Evolutionary conservation across 2,329 filamentous ascomycete genomes (phyloP), one percentile per base, ranked within the genome.

Genomic region (Cordyceps fumosorosea): DNA sequence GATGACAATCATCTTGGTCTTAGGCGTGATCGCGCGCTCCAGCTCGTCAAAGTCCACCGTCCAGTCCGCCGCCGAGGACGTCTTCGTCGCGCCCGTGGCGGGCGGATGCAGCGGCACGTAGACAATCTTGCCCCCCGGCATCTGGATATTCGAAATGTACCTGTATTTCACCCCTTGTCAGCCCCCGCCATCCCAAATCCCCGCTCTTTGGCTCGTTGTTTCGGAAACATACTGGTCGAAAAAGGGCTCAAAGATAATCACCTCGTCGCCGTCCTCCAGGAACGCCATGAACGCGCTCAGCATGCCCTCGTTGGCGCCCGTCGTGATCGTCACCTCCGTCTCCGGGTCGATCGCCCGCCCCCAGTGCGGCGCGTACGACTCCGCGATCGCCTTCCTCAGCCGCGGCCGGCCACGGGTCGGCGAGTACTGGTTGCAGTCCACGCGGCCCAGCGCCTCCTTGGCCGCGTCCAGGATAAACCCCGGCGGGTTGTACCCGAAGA

Each of bases 371-470:
- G 91, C 89, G 78, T 99, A 99, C 24, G 95, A 90, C 69, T 96
- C 87, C 2, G 95, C 90, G 70, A 99, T 88, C 57, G 95, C 95
- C 80, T 98, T 91, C 82, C 89, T 93, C 71, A 99, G 82, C 61
- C 93, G 85, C 48, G 95, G 93, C 7, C 93, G 87, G 64, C 95
- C 95, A 81, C 92, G 95, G 22, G 95, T 97, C 2, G 93, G 95
- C 24, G 92, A 93, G 81, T 99, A 99, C 80, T 99, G 95, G 76
- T 99, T 99, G 83, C 93, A 97, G 67, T 98, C 95, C 24, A 99
- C 93, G 57, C 86, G 84, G 71, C 96, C 89, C 57, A 99, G 83
- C 45, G 93, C 93, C 45, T 44, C 80, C 76, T 96, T 98, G 57
- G 95, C 95, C 48, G 95, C 95, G 69, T 96, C 84, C 66, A 97